Percentiles rank a stretch among this genome's conserved stretches.
Evolutionary conservation across 164 flowering plant genomes (phyloP).

Genomic region (Nymphaea colorata): DNA sequence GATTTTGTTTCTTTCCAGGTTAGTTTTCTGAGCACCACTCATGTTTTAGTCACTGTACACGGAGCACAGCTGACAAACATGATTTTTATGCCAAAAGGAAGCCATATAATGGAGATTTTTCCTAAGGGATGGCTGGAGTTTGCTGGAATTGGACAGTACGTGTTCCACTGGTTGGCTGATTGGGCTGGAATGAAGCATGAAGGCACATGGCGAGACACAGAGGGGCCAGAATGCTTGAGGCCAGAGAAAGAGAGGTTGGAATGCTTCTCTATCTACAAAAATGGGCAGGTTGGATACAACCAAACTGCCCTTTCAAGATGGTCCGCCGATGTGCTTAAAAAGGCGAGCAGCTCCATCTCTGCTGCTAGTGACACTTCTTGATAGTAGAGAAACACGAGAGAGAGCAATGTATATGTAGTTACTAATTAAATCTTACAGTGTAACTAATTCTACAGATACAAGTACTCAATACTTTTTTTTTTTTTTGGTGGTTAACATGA

Average conservation of each 20-base stretch:
- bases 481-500: too few species aligned
- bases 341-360: background rate
- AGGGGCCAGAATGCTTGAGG: slow-evolving; percentile 35
- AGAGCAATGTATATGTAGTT: too few species aligned
- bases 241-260: slow-evolving; percentile 32
- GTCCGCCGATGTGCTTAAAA: slow-evolving; percentile 34
- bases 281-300: slow-evolving; percentile 42
- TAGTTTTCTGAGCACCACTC: slow-evolving; percentile 1
- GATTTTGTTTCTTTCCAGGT: background rate
- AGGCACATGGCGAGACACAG: slow-evolving; percentile 68
- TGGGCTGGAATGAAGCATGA: slow-evolving; percentile 45
- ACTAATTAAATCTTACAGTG: too few species aligned
- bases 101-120: slow-evolving; percentile 6
- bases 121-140: slow-evolving; percentile 9
- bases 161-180: slow-evolving; percentile 11
- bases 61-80: slow-evolving; percentile 7
- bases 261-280: slow-evolving; percentile 46
- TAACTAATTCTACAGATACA: too few species aligned
- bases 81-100: slow-evolving; percentile 6
- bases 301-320: slow-evolving; percentile 44
- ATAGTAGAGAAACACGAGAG: too few species aligned
- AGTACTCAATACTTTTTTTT: too few species aligned
- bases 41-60: slow-evolving; percentile 3
- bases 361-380: background rate
- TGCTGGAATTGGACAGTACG: slow-evolving; percentile 5